phyloP scores from a whole-genome alignment of 1,139 yeast genomes.

The Blastobotrys ciferrii region DNA sequence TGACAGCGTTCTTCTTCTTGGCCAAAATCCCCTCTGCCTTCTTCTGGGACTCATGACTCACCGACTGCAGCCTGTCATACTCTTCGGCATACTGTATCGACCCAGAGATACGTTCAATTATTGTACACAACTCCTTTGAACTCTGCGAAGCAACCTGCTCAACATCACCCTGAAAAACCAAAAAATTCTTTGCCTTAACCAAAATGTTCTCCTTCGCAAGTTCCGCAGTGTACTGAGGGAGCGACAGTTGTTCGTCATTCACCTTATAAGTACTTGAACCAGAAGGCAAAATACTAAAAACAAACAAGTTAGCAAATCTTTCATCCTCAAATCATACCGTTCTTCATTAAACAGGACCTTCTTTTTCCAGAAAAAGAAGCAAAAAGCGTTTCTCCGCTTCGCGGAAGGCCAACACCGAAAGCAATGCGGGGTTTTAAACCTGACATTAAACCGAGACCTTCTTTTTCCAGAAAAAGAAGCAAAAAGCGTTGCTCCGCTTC shows the following conservation, averaged over 20 bases:
- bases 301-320: background rate
- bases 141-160: conserved; percentile 91
- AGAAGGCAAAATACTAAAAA: conserved; percentile 21
- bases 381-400: no score
- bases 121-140: conserved; percentile 65
- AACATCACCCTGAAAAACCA: conserved; percentile 96
- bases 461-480: no score
- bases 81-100: conserved; percentile 65
- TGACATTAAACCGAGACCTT: no score
- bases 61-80: conserved; percentile 65
- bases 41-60: conserved; percentile 54
- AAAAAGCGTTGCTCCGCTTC: no score
- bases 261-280: conserved; percentile 73
- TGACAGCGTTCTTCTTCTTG: conserved; percentile 66
- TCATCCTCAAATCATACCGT: background rate
- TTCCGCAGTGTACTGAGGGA: conserved; percentile 60
- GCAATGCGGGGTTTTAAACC: no score
- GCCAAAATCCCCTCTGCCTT: conserved; percentile 64
- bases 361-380: background rate
- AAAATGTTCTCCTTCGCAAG: conserved; percentile 80
- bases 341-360: background rate
- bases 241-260: conserved; percentile 60
- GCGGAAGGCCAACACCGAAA: no score
- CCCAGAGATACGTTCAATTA: conserved; percentile 84
- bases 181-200: conserved; percentile 84